phyloP scores from a whole-genome alignment of 331 rosid species.

The Stylosanthes scabra region DNA sequence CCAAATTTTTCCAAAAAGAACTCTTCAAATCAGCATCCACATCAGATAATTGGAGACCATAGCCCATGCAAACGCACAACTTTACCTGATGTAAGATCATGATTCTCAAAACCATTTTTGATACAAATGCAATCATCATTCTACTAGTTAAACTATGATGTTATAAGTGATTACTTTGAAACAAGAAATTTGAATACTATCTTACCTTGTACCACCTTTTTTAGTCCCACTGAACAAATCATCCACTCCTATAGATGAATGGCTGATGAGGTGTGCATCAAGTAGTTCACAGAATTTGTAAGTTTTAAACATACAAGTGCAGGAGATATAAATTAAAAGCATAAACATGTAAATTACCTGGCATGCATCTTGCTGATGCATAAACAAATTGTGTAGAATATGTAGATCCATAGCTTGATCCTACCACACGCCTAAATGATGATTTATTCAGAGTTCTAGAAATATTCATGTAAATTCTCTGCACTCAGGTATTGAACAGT shows the following conservation, averaged over 20 bases:
- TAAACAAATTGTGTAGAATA: constrained; percentile 43
- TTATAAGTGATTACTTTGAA: constrained; percentile 6
- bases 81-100: background rate
- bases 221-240: constrained; percentile 42
- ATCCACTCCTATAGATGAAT: constrained; percentile 35
- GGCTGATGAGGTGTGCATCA: constrained; percentile 52
- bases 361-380: constrained; percentile 51
- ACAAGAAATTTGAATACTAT: constrained; percentile 13
- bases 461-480: constrained; percentile 59
- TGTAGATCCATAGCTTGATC: constrained; percentile 44
- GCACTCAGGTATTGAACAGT: constrained; percentile 29
- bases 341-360: constrained; percentile 52
- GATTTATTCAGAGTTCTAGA: constrained; percentile 49
- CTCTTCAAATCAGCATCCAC: background rate
- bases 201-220: constrained; percentile 65
- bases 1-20: background rate
- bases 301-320: constrained; percentile 5
- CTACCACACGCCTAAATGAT: constrained; percentile 44
- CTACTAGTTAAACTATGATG: constrained; percentile 16
- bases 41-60: background rate
- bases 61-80: background rate
- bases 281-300: constrained; percentile 29
- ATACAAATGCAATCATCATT: background rate
- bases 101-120: background rate
- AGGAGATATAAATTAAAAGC: constrained; percentile 27